A percentile compares a stretch with the other conserved stretches of the same genome.
Conservation (phyloP, 2,329 filamentous ascomycete genomes). For the Diplocarpon rosae region DNA sequence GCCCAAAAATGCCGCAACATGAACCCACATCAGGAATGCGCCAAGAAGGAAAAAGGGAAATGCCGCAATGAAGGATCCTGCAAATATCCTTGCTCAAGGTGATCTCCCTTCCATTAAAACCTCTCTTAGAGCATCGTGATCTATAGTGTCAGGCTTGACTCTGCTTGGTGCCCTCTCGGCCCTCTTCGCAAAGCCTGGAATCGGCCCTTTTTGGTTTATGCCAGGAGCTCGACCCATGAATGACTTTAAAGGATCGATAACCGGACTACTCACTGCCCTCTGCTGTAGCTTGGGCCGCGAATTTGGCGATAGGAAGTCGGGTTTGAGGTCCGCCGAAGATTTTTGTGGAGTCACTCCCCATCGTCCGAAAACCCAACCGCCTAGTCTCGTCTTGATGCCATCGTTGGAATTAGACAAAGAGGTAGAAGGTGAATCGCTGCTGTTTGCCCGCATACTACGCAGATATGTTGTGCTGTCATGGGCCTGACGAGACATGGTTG, state of each 20-base stretch:
- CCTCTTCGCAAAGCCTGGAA: conserved; percentile 55
- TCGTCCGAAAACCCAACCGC: conserved; percentile 53
- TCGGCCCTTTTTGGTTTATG: conserved; percentile 67
- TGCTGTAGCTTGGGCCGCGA: conserved; percentile 2
- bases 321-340: conserved; percentile 10
- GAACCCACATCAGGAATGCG: not conserved
- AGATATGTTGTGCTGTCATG: conserved; percentile 43
- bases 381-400: conserved; percentile 41
- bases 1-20: conserved; percentile 2
- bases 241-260: conserved; percentile 26
- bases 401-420: conserved; percentile 18
- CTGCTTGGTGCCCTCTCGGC: conserved; percentile 22
- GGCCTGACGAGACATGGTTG: conserved; percentile 38
- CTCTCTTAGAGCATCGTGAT: conserved; percentile 25
- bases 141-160: conserved; percentile 21
- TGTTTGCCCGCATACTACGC: conserved; percentile 37
- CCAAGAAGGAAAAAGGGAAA: conserved; percentile 2
- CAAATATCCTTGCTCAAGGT: not conserved
- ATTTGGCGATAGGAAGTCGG: not conserved
- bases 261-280: conserved; percentile 26
- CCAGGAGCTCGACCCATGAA: conserved; percentile 47
- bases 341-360: conserved; percentile 44
- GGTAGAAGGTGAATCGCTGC: conserved; percentile 26
- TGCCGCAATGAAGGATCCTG: conserved; percentile 2
- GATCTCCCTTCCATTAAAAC: conserved; percentile 16